Percentiles rank a stretch among this genome's conserved stretches.
phyloP scores from a whole-genome alignment of 345 rosid genomes.

The Eucalyptus tenuipes region DNA sequence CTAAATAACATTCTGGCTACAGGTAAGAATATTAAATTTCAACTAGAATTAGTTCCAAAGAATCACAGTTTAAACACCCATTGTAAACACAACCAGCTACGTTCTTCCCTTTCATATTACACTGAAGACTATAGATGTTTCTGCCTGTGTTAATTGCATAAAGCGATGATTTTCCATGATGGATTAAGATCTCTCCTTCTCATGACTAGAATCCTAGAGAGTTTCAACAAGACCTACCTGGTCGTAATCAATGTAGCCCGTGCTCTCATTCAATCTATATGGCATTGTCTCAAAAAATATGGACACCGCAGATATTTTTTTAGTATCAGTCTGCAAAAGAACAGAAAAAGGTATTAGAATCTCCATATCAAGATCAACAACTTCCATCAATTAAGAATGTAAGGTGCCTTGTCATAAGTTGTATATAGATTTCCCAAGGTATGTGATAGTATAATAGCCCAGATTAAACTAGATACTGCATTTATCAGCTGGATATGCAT shows the following conservation, averaged over 20 bases:
- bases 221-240: conserved; percentile 36
- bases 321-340: conserved; percentile 87
- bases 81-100: background rate
- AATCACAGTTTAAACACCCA: background rate
- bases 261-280: conserved; percentile 85
- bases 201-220: background rate
- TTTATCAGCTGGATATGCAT: background rate
- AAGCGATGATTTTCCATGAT: background rate
- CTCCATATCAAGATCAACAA: background rate
- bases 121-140: background rate
- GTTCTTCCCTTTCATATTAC: background rate
- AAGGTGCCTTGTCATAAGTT: background rate
- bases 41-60: background rate
- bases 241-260: conserved; percentile 93
- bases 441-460: background rate
- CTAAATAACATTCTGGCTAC: background rate
- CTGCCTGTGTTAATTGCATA: background rate
- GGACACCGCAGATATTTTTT: conserved; percentile 96
- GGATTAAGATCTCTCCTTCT: background rate
- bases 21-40: background rate
- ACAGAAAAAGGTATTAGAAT: background rate
- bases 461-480: background rate
- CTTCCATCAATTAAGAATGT: background rate
- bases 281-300: conserved; percentile 99
- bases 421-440: background rate